These are phyloP conservation scores for Colletotrichum melonis DNA, from an alignment of 2,329 filamentous ascomycete genomes.

Conservation along the genomic window DNA sequence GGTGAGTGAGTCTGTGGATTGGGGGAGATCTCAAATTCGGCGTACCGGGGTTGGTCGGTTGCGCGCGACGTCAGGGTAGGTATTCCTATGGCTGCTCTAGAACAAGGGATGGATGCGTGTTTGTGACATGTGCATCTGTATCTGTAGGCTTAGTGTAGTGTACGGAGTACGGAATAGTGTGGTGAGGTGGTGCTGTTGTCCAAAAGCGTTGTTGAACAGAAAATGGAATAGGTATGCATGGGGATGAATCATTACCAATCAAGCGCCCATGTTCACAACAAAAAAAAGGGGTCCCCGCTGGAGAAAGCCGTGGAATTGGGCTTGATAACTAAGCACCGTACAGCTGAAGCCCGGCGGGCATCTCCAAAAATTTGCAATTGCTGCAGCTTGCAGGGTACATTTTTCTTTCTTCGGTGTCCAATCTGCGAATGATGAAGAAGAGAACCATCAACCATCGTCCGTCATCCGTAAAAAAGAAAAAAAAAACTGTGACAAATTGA, in stretches of 20 bases:
- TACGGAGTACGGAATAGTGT: no score
- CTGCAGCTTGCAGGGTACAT: not conserved
- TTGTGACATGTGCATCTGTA: not conserved
- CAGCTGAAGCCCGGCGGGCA: not conserved
- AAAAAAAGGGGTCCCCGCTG: not conserved
- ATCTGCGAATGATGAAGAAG: not conserved
- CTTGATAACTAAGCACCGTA: slow-evolving; percentile 27
- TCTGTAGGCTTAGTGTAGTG: no score
- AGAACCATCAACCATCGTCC: not conserved
- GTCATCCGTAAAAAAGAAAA: not conserved
- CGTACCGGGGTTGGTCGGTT: not conserved
- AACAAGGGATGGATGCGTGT: not conserved
- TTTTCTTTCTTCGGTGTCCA: not conserved
- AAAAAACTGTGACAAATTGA: not conserved
- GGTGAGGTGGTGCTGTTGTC: not conserved
- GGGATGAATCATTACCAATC: slow-evolving; percentile 33
- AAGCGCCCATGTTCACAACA: not conserved
- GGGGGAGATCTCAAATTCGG: not conserved
- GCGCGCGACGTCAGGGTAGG: not conserved
- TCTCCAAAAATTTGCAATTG: no score
- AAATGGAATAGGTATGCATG: slow-evolving; percentile 1
- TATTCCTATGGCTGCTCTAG: not conserved
- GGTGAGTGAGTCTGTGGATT: not conserved
- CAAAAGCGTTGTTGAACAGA: not conserved
- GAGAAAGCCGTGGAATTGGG: slow-evolving; percentile 25